Evolutionary conservation across 176 grass and related monocot species (phyloP).

Genomic region (Musa schizocarpa): DNA sequence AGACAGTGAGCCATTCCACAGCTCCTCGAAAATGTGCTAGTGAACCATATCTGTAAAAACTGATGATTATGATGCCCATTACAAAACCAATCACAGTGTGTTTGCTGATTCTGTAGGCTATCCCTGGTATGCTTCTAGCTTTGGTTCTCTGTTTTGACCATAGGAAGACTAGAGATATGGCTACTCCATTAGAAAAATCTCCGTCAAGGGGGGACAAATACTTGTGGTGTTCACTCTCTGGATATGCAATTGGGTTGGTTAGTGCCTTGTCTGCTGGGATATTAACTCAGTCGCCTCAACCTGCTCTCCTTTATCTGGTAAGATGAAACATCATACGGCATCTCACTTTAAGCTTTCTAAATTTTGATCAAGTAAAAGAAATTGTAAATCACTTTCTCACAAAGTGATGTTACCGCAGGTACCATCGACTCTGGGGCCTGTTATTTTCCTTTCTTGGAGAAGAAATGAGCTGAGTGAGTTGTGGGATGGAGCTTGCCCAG

Average conservation of each 20-base stretch:
- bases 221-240: constrained; percentile 70
- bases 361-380: background rate
- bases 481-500: constrained; percentile 60
- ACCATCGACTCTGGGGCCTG: constrained; percentile 75
- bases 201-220: constrained; percentile 41
- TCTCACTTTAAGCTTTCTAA: background rate
- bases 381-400: background rate
- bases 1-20: background rate
- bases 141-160: constrained; percentile 83
- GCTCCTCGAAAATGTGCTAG: background rate
- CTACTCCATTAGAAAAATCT: constrained; percentile 28
- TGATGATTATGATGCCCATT: background rate
- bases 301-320: constrained; percentile 97
- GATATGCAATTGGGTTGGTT: constrained; percentile 79
- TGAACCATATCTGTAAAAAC: background rate
- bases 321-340: background rate
- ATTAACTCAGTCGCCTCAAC: constrained; percentile 80
- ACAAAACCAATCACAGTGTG: background rate
- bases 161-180: constrained; percentile 54
- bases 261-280: constrained; percentile 79
- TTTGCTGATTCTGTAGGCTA: constrained; percentile 44
- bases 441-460: constrained; percentile 76
- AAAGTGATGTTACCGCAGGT: constrained; percentile 29
- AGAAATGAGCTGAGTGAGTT: constrained; percentile 78
- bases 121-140: constrained; percentile 91